Evolutionary conservation across 176 grass and related monocot species (phyloP).

Genomic region (Tillandsia fasciculata): DNA sequence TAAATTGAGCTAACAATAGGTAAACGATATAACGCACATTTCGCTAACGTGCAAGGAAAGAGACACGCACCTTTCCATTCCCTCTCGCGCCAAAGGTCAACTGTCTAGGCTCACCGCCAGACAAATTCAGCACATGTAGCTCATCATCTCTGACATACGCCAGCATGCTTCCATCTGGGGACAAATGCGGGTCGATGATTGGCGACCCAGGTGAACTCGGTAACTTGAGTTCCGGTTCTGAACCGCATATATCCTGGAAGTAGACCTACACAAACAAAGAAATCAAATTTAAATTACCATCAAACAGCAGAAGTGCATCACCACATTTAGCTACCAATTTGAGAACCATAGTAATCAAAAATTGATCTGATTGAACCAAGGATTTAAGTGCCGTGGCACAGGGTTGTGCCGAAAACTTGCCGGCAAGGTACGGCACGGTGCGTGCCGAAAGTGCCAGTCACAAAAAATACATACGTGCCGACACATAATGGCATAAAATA

Average conservation of each 20-base stretch:
- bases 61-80: slow-evolving; percentile 54
- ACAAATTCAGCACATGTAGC: slow-evolving; percentile 53
- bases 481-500: too few relatives aligned
- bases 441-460: too few relatives aligned
- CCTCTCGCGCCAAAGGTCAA: slow-evolving; percentile 69
- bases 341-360: too few relatives aligned
- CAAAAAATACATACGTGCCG: too few relatives aligned
- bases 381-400: too few relatives aligned
- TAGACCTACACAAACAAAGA: slow-evolving; percentile 57
- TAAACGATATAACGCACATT: neutral
- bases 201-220: slow-evolving; percentile 60
- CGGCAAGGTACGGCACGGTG: too few relatives aligned
- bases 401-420: too few relatives aligned
- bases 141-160: slow-evolving; percentile 88
- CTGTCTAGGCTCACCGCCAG: slow-evolving; percentile 50
- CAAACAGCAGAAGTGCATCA: slow-evolving; percentile 2
- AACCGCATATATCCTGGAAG: slow-evolving; percentile 86
- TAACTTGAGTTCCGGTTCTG: slow-evolving; percentile 78
- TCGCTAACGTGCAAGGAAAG: neutral
- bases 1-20: slow-evolving; percentile 11
- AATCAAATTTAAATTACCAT: neutral
- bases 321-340: neutral
- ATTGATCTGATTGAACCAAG: too few relatives aligned
- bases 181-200: slow-evolving; percentile 88
- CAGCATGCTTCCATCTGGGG: slow-evolving; percentile 85